Evolutionary conservation across 371 early-diverging fungal genomes (phyloP).

Genomic region (Mucor irregularis): DNA sequence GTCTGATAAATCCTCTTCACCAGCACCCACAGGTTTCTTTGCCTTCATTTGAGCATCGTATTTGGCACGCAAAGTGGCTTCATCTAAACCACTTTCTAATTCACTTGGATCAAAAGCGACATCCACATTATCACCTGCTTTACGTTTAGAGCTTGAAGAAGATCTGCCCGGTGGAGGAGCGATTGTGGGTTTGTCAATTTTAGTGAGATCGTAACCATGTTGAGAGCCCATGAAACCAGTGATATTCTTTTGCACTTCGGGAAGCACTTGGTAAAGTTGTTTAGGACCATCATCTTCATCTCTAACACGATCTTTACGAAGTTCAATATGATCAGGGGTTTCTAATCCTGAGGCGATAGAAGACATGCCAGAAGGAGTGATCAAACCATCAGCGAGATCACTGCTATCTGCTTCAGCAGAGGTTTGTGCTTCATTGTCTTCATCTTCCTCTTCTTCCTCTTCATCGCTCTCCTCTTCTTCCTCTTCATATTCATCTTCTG

Average conservation of each 20-base stretch:
- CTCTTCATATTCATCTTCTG: conserved; percentile 65
- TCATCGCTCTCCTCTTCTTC: conserved; percentile 64
- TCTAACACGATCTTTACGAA: conserved; percentile 74
- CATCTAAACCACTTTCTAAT: conserved; percentile 66
- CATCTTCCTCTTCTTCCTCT: conserved; percentile 62
- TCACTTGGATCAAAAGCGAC: conserved; percentile 79
- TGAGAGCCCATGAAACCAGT: conserved; percentile 94
- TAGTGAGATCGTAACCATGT: conserved; percentile 84
- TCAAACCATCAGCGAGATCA: conserved; percentile 67
- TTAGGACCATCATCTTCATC: conserved; percentile 67
- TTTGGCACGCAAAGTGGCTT: conserved; percentile 70
- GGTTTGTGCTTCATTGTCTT: conserved; percentile 46
- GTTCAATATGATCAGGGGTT: conserved; percentile 90
- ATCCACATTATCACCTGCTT: conserved; percentile 58
- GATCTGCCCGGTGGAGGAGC: conserved; percentile 15
- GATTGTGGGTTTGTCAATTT: conserved; percentile 32
- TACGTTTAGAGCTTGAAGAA: conserved; percentile 51
- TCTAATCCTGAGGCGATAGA: conserved; percentile 84
- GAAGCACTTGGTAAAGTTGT: conserved; percentile 87
- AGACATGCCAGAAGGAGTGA: conserved; percentile 87
- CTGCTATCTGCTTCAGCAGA: conserved; percentile 27
- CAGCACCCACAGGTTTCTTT: conserved; percentile 35
- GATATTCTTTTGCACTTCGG: conserved; percentile 74
- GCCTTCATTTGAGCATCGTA: conserved; percentile 70
- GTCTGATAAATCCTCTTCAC: conserved; percentile 78